Base-by-base conservation (phyloP, 78 protist genomes). In the Dictyostelium firmibasis region DNA sequence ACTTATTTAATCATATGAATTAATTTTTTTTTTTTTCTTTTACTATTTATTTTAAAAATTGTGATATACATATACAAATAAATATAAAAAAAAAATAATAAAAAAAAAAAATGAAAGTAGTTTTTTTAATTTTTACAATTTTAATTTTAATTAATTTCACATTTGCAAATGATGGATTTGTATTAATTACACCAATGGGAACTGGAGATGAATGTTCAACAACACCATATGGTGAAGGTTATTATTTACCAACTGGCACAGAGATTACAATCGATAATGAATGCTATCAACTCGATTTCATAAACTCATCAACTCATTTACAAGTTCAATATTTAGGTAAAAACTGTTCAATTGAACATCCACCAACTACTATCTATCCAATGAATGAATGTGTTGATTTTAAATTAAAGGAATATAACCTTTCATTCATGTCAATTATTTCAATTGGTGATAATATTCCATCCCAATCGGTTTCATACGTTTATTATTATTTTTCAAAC, bases 401-500 rank as follows among this genome's bases (percentile, higher is more conserved):
- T 5, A n/a, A 74, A 35, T 18, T 74, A 4, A 53, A 53, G 20
- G 64, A 53, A 20, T 25, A 18, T 8, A 20, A 25, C 36, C 35
- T 23, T 23, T 47, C 50, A 25, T 35, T 60, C 3, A 60, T 20
- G 20, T 36, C 43, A 60, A n/a, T 60, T 1, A 47, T 50, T 16
- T 2, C 27, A 29, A 4, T 20, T 62, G 23, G 33, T 13, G 50
- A 18, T 60, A 4, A 38, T 23, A 41, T 53, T 50, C 92, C 92
- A 44, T 1, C 47, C 1, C 50, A 53, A 29, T 36, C 92, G 0
- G 13, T 85, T 31, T 38, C 60, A 75, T 72, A 75, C 18, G 13
- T 10, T 3, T 50, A 72, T 44, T 85, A 85, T 36, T 85, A 85
- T 70, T 85, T 75, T 13, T 50, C 75, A 7, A 25, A 75, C 84